Base-by-base conservation (phyloP, 371 early-diverging fungal genomes). In the Mortierella sp. region DNA sequence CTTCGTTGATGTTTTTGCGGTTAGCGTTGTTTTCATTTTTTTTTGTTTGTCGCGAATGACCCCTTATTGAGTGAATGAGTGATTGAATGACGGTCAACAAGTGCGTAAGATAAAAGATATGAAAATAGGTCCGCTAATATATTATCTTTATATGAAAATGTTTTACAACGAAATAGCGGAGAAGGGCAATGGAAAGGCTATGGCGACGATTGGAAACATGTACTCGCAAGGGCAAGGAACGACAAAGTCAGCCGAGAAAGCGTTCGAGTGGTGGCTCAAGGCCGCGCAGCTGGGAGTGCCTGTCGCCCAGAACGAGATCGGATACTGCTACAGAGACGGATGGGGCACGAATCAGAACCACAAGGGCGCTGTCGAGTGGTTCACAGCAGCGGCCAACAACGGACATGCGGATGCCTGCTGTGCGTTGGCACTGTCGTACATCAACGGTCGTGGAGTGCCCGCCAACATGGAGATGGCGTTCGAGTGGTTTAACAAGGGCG, bases 401-500 rank as follows among this genome's bases (percentile, higher is more conserved):
- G 84, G 84, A n/a, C 84, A 84, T 60, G 80, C 84, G 55, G 84
- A 84, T 49, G 84, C 84, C 38, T 81, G 81, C 73, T 84, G 84
- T 78, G 81, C 80, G 1, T 48, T 80, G 65, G 84, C 84, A 16
- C 49, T 80, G 38, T 80, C 81, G 4, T 92, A 93, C 74, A 95
- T 96, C 83, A 94, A 95, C 74, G 98, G 97, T 18, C 92, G 96
- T 49, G 98, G 98, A 11, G 88, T 92, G 0, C 76, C 80, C 2
- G 91, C 90, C 75, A 90, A 96, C 82, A 90, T 92, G 75, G 81
- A 76, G 21, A 74, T 89, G 74, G 97, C 95, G 14, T 90, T 93
- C 46, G 89, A 93, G 68, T 97, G 96, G 96, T 98, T 96, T 88
- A 91, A 87, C 32, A 89, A 90, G 75, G 95, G 96, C 3, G 96